phyloP scores from a whole-genome alignment of 352 stramenopile species.

The Stramenopiles sp. region DNA sequence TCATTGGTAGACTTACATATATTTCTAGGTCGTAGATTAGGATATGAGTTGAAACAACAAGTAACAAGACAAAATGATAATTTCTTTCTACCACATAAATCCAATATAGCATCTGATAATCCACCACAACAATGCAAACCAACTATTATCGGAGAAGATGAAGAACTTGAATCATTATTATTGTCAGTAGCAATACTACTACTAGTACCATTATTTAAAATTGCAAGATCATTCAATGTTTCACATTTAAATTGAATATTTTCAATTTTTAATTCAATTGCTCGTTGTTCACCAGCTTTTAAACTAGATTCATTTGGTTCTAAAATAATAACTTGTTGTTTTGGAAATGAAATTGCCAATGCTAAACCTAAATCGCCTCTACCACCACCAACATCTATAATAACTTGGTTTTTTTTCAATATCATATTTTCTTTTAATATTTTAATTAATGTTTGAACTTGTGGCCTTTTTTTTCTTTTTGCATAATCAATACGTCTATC shows the following conservation, averaged over 20 bases:
- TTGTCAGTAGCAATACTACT: background rate
- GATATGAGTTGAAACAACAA: background rate
- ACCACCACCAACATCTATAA: background rate
- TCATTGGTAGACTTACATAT: background rate
- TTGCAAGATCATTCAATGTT: background rate
- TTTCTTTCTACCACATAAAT: background rate
- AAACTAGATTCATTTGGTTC: background rate
- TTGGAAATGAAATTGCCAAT: background rate
- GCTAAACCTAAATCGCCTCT: background rate
- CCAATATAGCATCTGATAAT: background rate
- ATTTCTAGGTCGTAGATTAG: background rate
- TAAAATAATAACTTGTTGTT: background rate
- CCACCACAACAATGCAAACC: background rate
- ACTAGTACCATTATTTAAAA: background rate
- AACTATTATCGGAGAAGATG: background rate
- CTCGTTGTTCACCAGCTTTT: background rate
- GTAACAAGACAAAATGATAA: background rate
- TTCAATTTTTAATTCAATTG: background rate
- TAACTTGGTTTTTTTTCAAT: background rate
- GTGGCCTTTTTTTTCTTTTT: background rate
- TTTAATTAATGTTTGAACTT: background rate
- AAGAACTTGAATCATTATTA: too few species aligned
- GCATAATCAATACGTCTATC: background rate
- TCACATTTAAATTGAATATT: background rate
- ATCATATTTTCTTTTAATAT: background rate